These are phyloP conservation scores for Paramecium biaurelia DNA, from an alignment of 73 alveolate species.

Conservation along the genomic window DNA sequence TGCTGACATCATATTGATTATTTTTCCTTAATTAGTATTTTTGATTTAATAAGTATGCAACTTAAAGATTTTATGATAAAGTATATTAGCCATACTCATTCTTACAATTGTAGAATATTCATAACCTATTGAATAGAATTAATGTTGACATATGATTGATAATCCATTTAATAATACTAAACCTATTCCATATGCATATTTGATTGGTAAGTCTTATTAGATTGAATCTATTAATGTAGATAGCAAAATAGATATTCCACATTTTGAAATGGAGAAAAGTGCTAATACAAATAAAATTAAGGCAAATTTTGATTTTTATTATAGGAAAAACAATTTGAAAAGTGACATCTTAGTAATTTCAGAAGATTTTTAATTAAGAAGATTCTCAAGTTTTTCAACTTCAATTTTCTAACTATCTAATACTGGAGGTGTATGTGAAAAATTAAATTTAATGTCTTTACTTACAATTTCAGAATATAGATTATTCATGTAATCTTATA, in stretches of 20 bases:
- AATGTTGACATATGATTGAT: not conserved
- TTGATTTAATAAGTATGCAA: not conserved
- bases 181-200: not conserved
- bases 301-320: not conserved
- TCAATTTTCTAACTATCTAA: not conserved
- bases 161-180: not conserved
- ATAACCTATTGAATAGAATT: not conserved
- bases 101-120: not conserved
- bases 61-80: not conserved
- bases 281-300: not conserved
- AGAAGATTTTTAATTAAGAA: not conserved
- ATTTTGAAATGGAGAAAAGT: not conserved
- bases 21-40: conserved; percentile 15
- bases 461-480: not conserved
- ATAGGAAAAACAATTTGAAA: not conserved
- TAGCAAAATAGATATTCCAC: not conserved
- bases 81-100: conserved; percentile 21
- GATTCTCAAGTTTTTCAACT: not conserved
- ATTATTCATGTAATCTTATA: not conserved
- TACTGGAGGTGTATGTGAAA: not conserved
- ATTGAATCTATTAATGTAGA: not conserved
- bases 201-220: not conserved
- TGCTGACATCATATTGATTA: conserved; percentile 3
- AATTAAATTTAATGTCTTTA: not conserved
- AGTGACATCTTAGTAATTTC: not conserved